Percentiles rank a stretch among this genome's conserved stretches.
Evolutionary conservation across 2,329 filamentous ascomycete species (phyloP).

Genomic region (Zasmidium cellare): DNA sequence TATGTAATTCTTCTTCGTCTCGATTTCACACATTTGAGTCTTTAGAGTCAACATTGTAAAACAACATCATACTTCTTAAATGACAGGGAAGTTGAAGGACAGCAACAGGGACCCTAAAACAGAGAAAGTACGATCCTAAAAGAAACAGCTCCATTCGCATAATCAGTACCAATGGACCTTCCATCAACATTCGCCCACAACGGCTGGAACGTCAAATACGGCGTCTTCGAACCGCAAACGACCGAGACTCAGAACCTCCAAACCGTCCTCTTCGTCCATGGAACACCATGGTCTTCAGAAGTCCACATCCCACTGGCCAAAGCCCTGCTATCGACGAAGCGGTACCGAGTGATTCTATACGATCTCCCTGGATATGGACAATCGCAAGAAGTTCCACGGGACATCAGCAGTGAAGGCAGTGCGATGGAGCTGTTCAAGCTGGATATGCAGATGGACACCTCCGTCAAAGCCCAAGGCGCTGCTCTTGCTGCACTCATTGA

Average conservation of each 20-base stretch:
- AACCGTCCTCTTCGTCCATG: constrained; percentile 48
- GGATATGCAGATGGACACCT: constrained; percentile 33
- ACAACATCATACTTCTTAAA: no score
- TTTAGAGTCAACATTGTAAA: no score
- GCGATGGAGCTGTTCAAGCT: constrained; percentile 12
- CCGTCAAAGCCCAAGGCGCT: constrained; percentile 41
- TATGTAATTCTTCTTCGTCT: no score
- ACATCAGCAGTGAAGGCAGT: constrained; percentile 24
- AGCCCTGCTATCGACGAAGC: constrained; percentile 33
- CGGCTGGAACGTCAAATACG: constrained; percentile 22
- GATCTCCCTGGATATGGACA: constrained; percentile 49
- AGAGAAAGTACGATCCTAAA: no score
- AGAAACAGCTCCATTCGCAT: no score
- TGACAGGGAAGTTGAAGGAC: no score
- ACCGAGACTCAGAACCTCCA: constrained; percentile 23
- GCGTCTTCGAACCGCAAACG: constrained; percentile 24
- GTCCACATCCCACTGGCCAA: constrained; percentile 42
- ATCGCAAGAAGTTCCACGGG: constrained; percentile 27
- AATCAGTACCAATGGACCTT: constrained; percentile 2
- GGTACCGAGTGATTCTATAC: constrained; percentile 45
- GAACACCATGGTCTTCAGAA: constrained; percentile 49
- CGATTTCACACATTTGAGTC: no score
- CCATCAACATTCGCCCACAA: background rate
- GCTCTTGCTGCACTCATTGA: constrained; percentile 42
- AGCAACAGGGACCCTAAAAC: no score